These are phyloP conservation scores for Sphagnurus paluster DNA, from an alignment of 1,284 basidiomycete species.

Conservation along the genomic window DNA sequence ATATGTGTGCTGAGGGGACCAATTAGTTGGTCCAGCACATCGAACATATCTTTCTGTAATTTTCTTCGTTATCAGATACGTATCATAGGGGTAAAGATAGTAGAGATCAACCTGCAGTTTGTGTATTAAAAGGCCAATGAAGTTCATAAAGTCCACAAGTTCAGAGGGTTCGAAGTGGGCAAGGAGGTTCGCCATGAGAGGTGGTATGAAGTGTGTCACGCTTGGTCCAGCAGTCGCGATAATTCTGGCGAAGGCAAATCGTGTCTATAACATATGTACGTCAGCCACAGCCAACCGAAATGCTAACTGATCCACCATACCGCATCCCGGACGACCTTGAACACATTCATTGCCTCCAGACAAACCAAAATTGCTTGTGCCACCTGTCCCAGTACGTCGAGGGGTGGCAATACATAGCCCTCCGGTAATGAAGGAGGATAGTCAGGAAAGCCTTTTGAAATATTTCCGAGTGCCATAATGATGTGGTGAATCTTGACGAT, in stretches of 20 bases:
- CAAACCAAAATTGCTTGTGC: constrained; percentile 90
- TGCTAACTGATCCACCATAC: constrained; percentile 49
- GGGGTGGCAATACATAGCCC: constrained; percentile 70
- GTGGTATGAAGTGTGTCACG: constrained; percentile 80
- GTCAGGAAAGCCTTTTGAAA: constrained; percentile 97
- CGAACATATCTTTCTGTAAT: constrained; percentile 71
- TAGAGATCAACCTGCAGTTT: constrained; percentile 76
- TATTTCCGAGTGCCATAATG: constrained; percentile 92
- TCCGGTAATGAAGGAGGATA: constrained; percentile 69
- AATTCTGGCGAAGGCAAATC: constrained; percentile 93
- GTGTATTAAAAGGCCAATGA: constrained; percentile 89
- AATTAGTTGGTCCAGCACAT: constrained; percentile 90
- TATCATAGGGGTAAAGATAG: constrained; percentile 10
- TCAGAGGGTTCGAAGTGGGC: constrained; percentile 92
- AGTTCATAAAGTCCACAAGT: constrained; percentile 93
- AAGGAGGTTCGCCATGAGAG: constrained; percentile 87
- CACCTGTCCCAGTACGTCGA: constrained; percentile 84
- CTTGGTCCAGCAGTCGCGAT: constrained; percentile 63
- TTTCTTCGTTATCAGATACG: not conserved
- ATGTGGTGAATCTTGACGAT: constrained; percentile 93
- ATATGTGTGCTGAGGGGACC: constrained; percentile 87
- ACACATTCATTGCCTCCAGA: constrained; percentile 85
- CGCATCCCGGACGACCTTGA: constrained; percentile 90
- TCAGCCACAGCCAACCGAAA: not conserved
- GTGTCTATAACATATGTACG: constrained; percentile 55